These are phyloP conservation scores for Labyrinthula sp. DNA, from an alignment of 352 stramenopile genomes.

Conservation along the genomic window DNA sequence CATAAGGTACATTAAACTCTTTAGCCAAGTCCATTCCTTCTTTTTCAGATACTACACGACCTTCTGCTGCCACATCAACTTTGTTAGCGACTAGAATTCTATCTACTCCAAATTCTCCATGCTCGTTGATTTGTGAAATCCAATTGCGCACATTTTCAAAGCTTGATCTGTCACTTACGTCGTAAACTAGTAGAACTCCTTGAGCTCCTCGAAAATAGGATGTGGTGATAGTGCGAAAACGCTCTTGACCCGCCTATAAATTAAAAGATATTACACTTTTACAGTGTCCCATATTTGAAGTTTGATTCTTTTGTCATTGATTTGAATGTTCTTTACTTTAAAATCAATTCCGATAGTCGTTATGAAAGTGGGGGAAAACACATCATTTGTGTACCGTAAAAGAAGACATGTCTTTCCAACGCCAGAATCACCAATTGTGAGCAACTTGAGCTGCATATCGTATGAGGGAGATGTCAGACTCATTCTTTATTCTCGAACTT, in stretches of 20 bases:
- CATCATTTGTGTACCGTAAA: conserved; percentile 57
- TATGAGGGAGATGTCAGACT: no score
- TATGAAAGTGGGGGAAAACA: conserved; percentile 58
- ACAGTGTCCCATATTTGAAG: conserved; percentile 47
- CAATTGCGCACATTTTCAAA: conserved; percentile 93
- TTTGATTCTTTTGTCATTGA: conserved; percentile 89
- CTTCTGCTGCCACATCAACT: conserved; percentile 81
- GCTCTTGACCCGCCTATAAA: conserved; percentile 84
- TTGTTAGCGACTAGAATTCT: conserved; percentile 99
- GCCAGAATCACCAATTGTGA: conserved; percentile 82
- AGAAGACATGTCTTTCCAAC: conserved; percentile 62
- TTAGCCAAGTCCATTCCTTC: conserved; percentile 74
- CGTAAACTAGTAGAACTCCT: conserved; percentile 86
- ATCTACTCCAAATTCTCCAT: conserved; percentile 96
- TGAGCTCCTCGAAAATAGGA: conserved; percentile 91
- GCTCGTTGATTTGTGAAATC: conserved; percentile 86
- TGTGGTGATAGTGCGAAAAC: conserved; percentile 94
- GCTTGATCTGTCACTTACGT: conserved; percentile 83
- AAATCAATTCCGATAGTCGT: conserved; percentile 70
- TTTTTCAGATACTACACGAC: conserved; percentile 80
- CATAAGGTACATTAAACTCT: conserved; percentile 66
- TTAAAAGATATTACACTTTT: background rate
- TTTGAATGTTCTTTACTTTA: conserved; percentile 66
- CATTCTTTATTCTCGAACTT: no score
- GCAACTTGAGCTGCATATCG: conserved; percentile 92